Evolutionary conservation across 345 rosid species (phyloP), one percentile per base, ranked within the genome.

Genomic region (Populus deltoides): DNA sequence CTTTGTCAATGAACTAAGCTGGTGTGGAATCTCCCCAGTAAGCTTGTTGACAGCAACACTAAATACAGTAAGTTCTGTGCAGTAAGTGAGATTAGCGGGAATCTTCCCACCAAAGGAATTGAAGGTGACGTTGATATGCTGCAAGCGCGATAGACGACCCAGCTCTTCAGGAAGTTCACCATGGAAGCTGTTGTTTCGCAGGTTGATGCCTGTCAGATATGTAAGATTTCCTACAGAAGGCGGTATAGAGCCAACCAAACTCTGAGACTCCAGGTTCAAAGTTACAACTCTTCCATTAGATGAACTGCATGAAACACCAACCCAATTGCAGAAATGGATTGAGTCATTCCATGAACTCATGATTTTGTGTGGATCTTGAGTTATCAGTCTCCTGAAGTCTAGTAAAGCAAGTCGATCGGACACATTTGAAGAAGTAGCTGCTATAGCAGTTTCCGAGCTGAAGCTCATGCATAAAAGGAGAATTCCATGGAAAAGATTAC

Each of bases 261-360:
- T 47, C 29, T 18, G 68, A 66, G 84, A 68, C 69, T 68, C n/a
- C 5, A 81, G 75, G 45, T 68, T 69, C 68, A 81, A 62, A 7
- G 13, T 47, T 63, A 13, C 43, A 15, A 77, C 84, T 51, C 84
- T 73, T 1, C 51, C 41, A 29, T 25, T 45, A 7, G 70, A 35
- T 11, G 66, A 18, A 62, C 16, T 62, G 78, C 84, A 81, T 5
- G 72, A 77, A 63, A 77, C 78, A 36, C 84, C 84, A 47, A 51
- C 16, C 81, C 84, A 81, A 18, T 78, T 77, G 75, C 84, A 77
- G 78, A 81, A 77, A 69, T 78, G 77, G 59, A 73, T 8, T 5
- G 84, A 81, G 22, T 77, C 78, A 51, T 81, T 74, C 84, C 81
- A 77, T 2, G 81, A 81, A 51, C 47, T 74, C 78, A 81, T 67